A percentile compares a stretch with the other conserved stretches of the same genome.
phyloP scores from a whole-genome alignment of 2,329 filamentous ascomycete species.

The Diaporthe aspalathi region DNA sequence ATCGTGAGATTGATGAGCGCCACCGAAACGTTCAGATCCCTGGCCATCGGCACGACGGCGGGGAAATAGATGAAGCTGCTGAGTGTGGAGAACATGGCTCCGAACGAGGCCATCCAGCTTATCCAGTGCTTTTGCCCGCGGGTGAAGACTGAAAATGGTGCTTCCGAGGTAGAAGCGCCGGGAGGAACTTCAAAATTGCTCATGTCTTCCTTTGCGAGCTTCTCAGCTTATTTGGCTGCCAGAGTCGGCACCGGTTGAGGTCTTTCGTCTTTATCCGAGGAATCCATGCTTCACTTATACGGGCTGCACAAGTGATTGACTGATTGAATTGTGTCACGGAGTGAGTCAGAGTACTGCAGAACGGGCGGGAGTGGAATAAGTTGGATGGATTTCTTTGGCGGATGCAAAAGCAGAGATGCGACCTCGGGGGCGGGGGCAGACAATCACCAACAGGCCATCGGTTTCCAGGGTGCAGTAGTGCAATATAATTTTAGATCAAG shows the following conservation, averaged over 20 bases:
- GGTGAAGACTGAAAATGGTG: not conserved
- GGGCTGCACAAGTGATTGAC: too few species aligned
- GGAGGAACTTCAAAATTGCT: not conserved
- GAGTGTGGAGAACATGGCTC: conserved; percentile 43
- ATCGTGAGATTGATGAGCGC: conserved; percentile 52
- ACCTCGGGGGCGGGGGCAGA: not conserved
- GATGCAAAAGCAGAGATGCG: not conserved
- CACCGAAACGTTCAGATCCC: conserved; percentile 41
- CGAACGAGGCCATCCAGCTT: conserved; percentile 33
- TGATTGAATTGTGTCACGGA: not conserved
- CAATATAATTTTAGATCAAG: not conserved
- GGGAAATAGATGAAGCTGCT: conserved; percentile 46
- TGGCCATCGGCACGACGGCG: conserved; percentile 41
- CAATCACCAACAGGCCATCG: not conserved
- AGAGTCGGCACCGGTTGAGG: not conserved
- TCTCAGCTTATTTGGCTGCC: not conserved
- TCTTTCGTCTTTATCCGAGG: not conserved
- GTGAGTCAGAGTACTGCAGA: too few species aligned
- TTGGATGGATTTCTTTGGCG: not conserved
- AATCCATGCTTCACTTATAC: not conserved
- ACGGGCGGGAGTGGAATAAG: not conserved
- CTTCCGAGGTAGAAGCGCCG: not conserved
- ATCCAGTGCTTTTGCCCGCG: not conserved
- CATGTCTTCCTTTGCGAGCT: not conserved
- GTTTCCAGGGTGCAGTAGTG: not conserved